Base-by-base conservation (phyloP, 148 eudicot genomes). In the Camellia granthamiana region DNA sequence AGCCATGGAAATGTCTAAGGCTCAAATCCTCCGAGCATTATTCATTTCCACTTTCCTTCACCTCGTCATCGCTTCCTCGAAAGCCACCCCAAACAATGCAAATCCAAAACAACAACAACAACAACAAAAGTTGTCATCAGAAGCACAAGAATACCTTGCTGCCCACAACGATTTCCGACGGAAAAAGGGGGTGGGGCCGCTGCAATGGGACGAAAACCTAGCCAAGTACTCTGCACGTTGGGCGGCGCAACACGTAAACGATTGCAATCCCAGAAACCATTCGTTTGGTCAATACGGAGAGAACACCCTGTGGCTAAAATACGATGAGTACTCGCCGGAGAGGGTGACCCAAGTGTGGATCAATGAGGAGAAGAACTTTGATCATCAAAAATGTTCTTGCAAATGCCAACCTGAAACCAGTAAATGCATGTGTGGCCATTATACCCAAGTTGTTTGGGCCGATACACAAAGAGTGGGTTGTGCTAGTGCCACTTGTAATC, bases 391-490 rank as follows among this genome's bases (percentile, higher is more conserved):
- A 6, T n/a, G 23, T 15, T 6, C 1, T 6, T 87, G 90, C 83
- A 56, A 7, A 18, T 83, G 88, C 76, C 43, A 52, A 4, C 81
- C 83, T 0, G 64, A 54, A 15, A n/a, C 30, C 0, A 13, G 3
- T 0, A 55, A 60, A 1, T 85, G 88, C 62, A 81, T 76, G 72
- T 87, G 90, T 51, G 90, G 90, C 30, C 90, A 87, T 81, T 87
- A 83, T 54, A 75, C 83, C 19, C 85, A 83, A 58, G 38, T 87
- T 16, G 61, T 87, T 1, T 87, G 90, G 90, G 58, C 13, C 60
- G 7, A 38, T 9, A 83, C 90, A 9, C 18, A 46, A 12, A 62
- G 54, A 66, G 81, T 87, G 3, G 90, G 88, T 6, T 87, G 90
- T 42, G 83, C 79, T 8, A 80, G 76, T 67, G 84, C 7, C 12